Evolutionary conservation across 176 grass and related monocot species (phyloP), one percentile per base, ranked within the genome.

Genomic region (Musa beccarii): DNA sequence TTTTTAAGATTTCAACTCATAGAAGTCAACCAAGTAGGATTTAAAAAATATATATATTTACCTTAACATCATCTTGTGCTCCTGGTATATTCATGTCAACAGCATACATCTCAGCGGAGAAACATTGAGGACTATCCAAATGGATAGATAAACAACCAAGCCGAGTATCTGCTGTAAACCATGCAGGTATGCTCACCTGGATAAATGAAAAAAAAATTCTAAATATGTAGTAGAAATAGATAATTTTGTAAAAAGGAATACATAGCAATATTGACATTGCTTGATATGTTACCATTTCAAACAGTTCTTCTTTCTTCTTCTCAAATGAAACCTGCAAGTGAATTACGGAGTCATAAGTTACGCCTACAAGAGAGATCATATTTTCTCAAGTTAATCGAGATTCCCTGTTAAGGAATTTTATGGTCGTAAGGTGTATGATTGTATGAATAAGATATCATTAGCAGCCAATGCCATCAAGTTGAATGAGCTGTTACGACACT

Each of bases 151-250:
- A 49, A 68, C 88, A 89, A 69, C 94, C 94, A 67, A 93, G 87
- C 56, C 88, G 89, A 80, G 87, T 83, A 78, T 97, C 94, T 83
- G 85, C 90, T 10, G 90, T 89, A 79, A 97, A 97, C 90, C 93
- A 93, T 54, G 89, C 78, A 86, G 93, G 94, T 85, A 97, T 87
- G 82, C 86, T 91, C 64, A 92, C 94, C 90, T 97, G 83, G 82
- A 66, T 80, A 73, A 79, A 10, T 52, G 49, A 63, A 77, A 63
- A 69, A 62, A 3, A 79, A 52, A 74, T 83, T 74, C 23, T 2
- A 68, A 19, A 20, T 24, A 52, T 65, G 61, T 23, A 54, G 54
- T 3, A 53, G 11, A 55, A 14, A 28, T 68, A 78, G 21, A 83
- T 1, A 84, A 61, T 69, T 69, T 50, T n/a, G 5, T 19, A 20